phyloP scores from a whole-genome alignment of 305 asterid species.

The Andrographis paniculata region DNA sequence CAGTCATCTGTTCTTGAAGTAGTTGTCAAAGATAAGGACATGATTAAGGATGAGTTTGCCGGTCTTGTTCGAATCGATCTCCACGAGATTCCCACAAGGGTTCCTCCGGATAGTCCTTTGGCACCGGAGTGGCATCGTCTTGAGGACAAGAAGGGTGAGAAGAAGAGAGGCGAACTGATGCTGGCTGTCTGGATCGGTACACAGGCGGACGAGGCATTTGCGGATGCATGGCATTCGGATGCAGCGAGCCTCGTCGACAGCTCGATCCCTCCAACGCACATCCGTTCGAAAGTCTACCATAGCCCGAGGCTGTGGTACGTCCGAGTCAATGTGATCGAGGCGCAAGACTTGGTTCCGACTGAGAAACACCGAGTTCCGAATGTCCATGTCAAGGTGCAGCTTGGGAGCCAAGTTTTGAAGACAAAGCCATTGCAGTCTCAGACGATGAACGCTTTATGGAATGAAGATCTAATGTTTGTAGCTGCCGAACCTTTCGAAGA shows the following conservation, averaged over 20 bases:
- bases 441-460: slow-evolving; percentile 50
- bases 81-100: slow-evolving; percentile 67
- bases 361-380: slow-evolving; percentile 49
- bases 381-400: slow-evolving; percentile 59
- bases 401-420: slow-evolving; percentile 58
- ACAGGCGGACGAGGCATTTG: slow-evolving; percentile 97
- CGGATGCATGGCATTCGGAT: slow-evolving; percentile 92
- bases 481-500: slow-evolving; percentile 93
- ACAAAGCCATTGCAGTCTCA: slow-evolving; percentile 53
- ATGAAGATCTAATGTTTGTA: slow-evolving; percentile 84
- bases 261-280: slow-evolving; percentile 35
- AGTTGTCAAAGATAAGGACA: slow-evolving; percentile 63
- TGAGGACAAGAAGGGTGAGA: slow-evolving; percentile 60
- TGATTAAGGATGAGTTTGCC: slow-evolving; percentile 64
- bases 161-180: slow-evolving; percentile 71
- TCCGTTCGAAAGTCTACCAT: slow-evolving; percentile 84
- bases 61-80: slow-evolving; percentile 64
- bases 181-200: slow-evolving; percentile 92
- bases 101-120: slow-evolving; percentile 93
- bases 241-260: slow-evolving; percentile 37
- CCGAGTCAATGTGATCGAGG: slow-evolving; percentile 79
- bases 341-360: slow-evolving; percentile 57
- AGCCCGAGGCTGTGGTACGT: slow-evolving; percentile 89
- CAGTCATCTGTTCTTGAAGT: slow-evolving; percentile 78
- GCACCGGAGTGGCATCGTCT: slow-evolving; percentile 95